Evolutionary conservation across 106 monocot genomes (phyloP), one percentile per base, ranked within the genome.

Genomic region (Cymbidium sinense): DNA sequence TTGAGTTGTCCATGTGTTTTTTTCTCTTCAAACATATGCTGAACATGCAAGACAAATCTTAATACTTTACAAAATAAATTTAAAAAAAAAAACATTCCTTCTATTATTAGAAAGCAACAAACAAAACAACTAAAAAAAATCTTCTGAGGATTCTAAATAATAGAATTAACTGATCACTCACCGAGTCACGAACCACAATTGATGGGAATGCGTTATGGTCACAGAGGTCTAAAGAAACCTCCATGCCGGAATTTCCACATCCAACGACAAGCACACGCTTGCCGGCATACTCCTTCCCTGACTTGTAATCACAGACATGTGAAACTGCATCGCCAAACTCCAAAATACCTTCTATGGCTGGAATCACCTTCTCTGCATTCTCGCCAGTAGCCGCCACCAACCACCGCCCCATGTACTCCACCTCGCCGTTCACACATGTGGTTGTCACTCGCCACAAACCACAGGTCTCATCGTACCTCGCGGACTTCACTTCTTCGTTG

Each of bases 221-320:
- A 33, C 34, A 34, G 36, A 70, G 70, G 36, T 70, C 70, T 12
- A 70, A 19, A 33, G 70, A 70, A 17, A 70, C 70, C 36, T 70
- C 70, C 70, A 70, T 70, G 20, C 70, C 70, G 70, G 70, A 70
- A 33, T 70, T 70, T 21, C 70, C 70, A 13, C 70, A 70, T 10
- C 70, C 70, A 33, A 70, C 70, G 12, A 70, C 70, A 17, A 70
- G 70, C 34, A 70, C 70, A 3, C 70, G 13, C 20, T 70, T 19
- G 3, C 70, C 70, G 36, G 70, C 34, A 33, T 19, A 70, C 34
- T 35, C 70, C 34, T 70, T 36, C 34, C 70, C 70, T 3, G 35
- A 70, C 70, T 70, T 70, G 12, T 70, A 70, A 19, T 70, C 70
- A 36, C 70, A 70, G 1, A 70, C 70, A 19, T 70, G 70, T 6